phyloP scores from a whole-genome alignment of 2,329 filamentous ascomycete genomes.

The Elsinoe necatrix region DNA sequence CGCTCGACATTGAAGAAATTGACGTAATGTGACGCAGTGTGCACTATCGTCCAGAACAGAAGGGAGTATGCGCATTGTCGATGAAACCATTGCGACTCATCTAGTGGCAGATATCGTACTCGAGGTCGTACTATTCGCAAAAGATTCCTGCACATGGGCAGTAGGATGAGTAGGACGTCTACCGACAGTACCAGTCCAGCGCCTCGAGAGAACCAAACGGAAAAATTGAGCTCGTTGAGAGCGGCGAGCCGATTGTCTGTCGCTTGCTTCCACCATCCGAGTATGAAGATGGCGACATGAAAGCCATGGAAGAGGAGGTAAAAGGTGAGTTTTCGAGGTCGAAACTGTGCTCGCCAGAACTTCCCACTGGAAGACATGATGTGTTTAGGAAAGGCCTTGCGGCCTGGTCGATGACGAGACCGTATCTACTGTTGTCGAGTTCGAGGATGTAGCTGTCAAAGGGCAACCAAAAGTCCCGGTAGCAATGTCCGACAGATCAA shows the following conservation, averaged over 20 bases:
- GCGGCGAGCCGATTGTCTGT: constrained; percentile 58
- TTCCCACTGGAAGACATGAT: constrained; percentile 22
- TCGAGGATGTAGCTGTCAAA: neutral
- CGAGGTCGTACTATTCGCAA: constrained; percentile 80
- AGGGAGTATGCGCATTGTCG: constrained; percentile 86
- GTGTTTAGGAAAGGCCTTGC: neutral
- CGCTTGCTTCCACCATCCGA: constrained; percentile 58
- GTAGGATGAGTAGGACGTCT: constrained; percentile 76
- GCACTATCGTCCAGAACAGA: constrained; percentile 70
- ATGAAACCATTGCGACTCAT: constrained; percentile 96
- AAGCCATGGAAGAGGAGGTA: constrained; percentile 32
- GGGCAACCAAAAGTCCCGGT: neutral
- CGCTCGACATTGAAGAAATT: constrained; percentile 97
- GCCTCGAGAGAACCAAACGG: constrained; percentile 93
- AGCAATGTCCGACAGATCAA: neutral
- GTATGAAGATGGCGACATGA: constrained; percentile 31
- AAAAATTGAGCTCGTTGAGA: constrained; percentile 74
- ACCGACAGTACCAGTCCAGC: constrained; percentile 78
- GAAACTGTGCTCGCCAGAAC: constrained; percentile 30
- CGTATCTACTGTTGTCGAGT: neutral
- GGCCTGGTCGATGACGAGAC: neutral
- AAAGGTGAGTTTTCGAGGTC: constrained; percentile 29
- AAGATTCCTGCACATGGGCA: constrained; percentile 91
- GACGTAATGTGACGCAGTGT: constrained; percentile 80
- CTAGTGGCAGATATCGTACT: constrained; percentile 79